Conservation (phyloP, 2,329 filamentous ascomycete genomes). For the Canariomyces notabilis region DNA sequence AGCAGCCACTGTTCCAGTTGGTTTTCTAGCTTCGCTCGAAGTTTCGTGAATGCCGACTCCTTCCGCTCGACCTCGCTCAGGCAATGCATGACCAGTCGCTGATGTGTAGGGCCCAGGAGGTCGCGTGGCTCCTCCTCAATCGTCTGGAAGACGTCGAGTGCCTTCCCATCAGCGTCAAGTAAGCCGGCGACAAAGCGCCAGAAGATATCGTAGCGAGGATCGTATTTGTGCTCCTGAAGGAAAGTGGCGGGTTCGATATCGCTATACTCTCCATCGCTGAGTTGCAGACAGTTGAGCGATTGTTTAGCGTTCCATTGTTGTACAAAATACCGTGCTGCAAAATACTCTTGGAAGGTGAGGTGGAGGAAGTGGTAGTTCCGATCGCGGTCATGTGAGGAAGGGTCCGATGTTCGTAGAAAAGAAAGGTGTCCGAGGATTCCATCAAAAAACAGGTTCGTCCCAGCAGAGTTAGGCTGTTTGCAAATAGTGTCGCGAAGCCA, state of each 20-base stretch:
- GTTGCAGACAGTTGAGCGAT: constrained; percentile 7
- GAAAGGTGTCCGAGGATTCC: constrained; percentile 29
- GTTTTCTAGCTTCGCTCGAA: constrained; percentile 16
- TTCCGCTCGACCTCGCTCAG: constrained; percentile 29
- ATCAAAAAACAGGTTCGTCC: constrained; percentile 7
- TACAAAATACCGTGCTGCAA: constrained; percentile 38
- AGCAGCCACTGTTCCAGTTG: constrained; percentile 20
- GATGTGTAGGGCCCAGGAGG: constrained; percentile 34
- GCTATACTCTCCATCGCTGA: constrained; percentile 5
- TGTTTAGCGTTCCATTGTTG: constrained; percentile 21
- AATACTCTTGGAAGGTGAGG: constrained; percentile 40
- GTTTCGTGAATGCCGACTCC: not conserved
- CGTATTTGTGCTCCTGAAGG: constrained; percentile 35
- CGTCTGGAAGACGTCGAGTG: constrained; percentile 27
- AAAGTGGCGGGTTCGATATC: constrained; percentile 22
- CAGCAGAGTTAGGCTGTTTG: constrained; percentile 12
- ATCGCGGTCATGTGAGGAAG: constrained; percentile 13
- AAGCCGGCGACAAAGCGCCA: constrained; percentile 41
- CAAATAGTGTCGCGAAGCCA: constrained; percentile 22
- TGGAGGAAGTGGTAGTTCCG: constrained; percentile 38
- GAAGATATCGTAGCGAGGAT: constrained; percentile 34
- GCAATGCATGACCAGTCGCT: constrained; percentile 36
- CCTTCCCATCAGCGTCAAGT: constrained; percentile 22
- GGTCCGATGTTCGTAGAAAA: constrained; percentile 34
- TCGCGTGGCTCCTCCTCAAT: constrained; percentile 33